Evolutionary conservation across 495 filamentous ascomycete genomes (phyloP), one percentile per base, ranked within the genome.

Genomic region (Aspergillus diversus): DNA sequence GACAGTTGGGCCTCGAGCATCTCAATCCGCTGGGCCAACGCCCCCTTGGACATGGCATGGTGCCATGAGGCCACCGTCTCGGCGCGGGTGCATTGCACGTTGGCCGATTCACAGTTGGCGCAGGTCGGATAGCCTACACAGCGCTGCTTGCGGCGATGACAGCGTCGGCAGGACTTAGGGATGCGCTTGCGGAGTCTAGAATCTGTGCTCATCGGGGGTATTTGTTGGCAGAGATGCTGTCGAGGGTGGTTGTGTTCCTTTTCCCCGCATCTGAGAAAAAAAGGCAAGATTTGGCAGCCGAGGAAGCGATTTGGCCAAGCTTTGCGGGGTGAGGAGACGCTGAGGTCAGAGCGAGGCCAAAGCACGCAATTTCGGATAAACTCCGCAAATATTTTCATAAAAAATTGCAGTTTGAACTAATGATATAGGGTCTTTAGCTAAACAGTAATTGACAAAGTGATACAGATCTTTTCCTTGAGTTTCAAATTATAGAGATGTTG

Each of bases 121-220:
- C 65, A 72, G 8, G 59, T 63, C 5, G 70, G 65, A 53, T 58
- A 66, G 2, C 65, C 65, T 5, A 68, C 65, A 37, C 70, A 69
- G 54, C 64, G 65, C 50, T 69, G 67, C 50, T 68, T 69, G 27
- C 65, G 69, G 4, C 65, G 65, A 46, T 73, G 63, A 16, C 66
- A 71, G 43, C 63, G 61, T 21, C 49, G 16, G 43, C 66, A 71
- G 16, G 65, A 67, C 43, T 66, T 69, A 15, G 63, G 69, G 48
- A 67, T 59, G 33, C 61, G 66, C 37, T 66, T 66, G 34, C 67
- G 82, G 70, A 67, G 84, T 81, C 69, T 43, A 4, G 39, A 43
- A 5, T 43, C 39, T 43, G 39, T 43, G n/a, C 39, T 43, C 39
- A 43, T 43, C 39, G 11, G 39, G 39, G n/a, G 8, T 4, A 13